phyloP scores from a whole-genome alignment of 306 rosid genomes.

The Vicia villosa region DNA sequence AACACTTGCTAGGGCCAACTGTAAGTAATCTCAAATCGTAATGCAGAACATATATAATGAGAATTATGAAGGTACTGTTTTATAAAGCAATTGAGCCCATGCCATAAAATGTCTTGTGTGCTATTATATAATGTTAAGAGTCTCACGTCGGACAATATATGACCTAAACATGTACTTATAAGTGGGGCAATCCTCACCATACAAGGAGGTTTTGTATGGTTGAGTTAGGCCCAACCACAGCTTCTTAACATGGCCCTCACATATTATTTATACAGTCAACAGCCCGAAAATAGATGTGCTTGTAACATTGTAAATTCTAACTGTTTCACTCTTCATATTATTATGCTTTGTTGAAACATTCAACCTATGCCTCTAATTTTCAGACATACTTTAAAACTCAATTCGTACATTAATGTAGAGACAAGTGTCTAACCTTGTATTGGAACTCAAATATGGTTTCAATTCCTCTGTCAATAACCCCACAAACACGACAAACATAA shows the following conservation, averaged over 20 bases:
- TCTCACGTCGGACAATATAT: too few species aligned
- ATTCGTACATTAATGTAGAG: conserved; percentile 5
- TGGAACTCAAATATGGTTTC: conserved; percentile 91
- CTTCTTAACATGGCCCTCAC: too few species aligned
- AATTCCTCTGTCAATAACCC: conserved; percentile 69
- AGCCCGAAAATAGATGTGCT: too few species aligned
- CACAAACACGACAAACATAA: conserved; percentile 88
- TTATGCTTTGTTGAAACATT: conserved; percentile 20
- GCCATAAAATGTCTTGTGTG: conserved; percentile 2
- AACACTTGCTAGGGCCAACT: not conserved
- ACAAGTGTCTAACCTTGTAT: conserved; percentile 48
- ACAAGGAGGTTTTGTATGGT: too few species aligned
- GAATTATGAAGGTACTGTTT: not conserved
- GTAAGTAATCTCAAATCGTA: conserved; percentile 15
- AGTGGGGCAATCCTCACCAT: too few species aligned
- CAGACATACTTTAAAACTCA: conserved; percentile 6
- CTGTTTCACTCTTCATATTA: conserved; percentile 14
- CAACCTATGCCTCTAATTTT: conserved; percentile 25
- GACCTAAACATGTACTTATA: too few species aligned
- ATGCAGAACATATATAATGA: conserved; percentile 4
- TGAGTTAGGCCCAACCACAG: too few species aligned
- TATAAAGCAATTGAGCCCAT: not conserved
- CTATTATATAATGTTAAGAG: too few species aligned
- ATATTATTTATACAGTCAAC: too few species aligned
- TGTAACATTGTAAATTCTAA: conserved; percentile 15